Evolutionary conservation across 2,329 filamentous ascomycete genomes (phyloP).

Genomic region (Cytospora chrysosperma): DNA sequence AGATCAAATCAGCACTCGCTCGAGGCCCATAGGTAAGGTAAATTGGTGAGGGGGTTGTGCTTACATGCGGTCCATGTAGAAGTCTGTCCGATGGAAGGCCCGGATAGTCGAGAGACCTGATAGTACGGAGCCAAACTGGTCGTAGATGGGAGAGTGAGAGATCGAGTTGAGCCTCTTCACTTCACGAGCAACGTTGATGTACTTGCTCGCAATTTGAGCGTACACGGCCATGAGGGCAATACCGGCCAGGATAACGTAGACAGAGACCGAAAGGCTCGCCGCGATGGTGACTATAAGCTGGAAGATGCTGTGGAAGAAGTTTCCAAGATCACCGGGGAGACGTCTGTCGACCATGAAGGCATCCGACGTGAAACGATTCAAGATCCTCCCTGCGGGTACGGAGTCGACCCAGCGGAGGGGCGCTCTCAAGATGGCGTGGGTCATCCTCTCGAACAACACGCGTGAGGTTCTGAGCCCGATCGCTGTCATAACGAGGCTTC

Average conservation of each 20-base stretch:
- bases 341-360: constrained; percentile 39
- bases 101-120: constrained; percentile 43
- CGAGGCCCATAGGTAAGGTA: not conserved
- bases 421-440: constrained; percentile 38
- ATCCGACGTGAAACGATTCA: constrained; percentile 44
- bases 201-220: constrained; percentile 35
- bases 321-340: constrained; percentile 32
- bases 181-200: constrained; percentile 39
- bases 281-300: constrained; percentile 37
- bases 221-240: constrained; percentile 36
- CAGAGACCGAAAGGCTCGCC: constrained; percentile 37
- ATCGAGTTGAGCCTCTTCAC: constrained; percentile 43
- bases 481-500: constrained; percentile 31
- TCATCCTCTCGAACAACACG: constrained; percentile 36
- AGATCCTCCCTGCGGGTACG: constrained; percentile 40
- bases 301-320: constrained; percentile 32
- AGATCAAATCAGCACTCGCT: not conserved
- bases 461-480: constrained; percentile 34
- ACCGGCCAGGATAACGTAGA: constrained; percentile 38
- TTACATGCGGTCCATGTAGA: constrained; percentile 37
- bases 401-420: constrained; percentile 43
- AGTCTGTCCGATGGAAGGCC: constrained; percentile 38
- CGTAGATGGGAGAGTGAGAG: constrained; percentile 42
- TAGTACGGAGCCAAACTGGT: constrained; percentile 41
- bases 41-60: not conserved